A percentile compares a stretch with the other conserved stretches of the same genome.
Conservation (phyloP, 768 basidiomycete species). For the Trametes meyenii region DNA sequence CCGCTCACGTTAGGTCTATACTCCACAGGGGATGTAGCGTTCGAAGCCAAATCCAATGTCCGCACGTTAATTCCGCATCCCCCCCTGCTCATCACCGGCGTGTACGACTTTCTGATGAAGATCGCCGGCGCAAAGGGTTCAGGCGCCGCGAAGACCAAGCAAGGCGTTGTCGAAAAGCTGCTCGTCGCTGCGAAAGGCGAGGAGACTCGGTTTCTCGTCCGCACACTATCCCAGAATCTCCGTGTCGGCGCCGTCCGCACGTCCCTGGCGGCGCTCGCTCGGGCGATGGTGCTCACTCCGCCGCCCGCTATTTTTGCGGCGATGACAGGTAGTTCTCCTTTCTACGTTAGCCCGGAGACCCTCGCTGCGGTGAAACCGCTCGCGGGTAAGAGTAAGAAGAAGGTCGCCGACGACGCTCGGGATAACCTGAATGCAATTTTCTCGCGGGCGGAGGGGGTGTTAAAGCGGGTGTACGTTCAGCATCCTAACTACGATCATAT, state of each 20-base stretch:
- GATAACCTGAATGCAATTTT: conserved; percentile 48
- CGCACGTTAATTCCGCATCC: conserved; percentile 74
- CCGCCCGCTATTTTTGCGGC: conserved; percentile 33
- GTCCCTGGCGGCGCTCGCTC: conserved; percentile 77
- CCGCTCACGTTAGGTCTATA: not conserved
- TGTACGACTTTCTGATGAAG: conserved; percentile 69
- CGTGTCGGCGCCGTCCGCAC: conserved; percentile 89
- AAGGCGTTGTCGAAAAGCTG: conserved; percentile 75
- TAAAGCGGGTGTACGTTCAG: conserved; percentile 74
- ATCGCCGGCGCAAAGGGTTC: conserved; percentile 72
- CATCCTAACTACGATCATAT: conserved; percentile 82
- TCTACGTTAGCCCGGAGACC: conserved; percentile 37
- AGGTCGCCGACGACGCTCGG: conserved; percentile 33
- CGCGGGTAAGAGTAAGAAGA: conserved; percentile 39
- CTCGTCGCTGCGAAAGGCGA: conserved; percentile 87
- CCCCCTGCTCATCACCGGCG: conserved; percentile 62
- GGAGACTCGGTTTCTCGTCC: conserved; percentile 81
- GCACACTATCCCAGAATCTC: conserved; percentile 73
- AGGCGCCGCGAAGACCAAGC: conserved; percentile 77
- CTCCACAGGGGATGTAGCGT: conserved; percentile 76
- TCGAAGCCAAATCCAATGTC: conserved; percentile 74
- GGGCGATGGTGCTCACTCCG: conserved; percentile 70
- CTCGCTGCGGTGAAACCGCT: conserved; percentile 32
- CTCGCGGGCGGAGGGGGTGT: conserved; percentile 57
- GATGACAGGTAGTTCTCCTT: conserved; percentile 29